phyloP scores from a whole-genome alignment of 169 alveolate species.

The Ichthyophthirius multifiliis region DNA sequence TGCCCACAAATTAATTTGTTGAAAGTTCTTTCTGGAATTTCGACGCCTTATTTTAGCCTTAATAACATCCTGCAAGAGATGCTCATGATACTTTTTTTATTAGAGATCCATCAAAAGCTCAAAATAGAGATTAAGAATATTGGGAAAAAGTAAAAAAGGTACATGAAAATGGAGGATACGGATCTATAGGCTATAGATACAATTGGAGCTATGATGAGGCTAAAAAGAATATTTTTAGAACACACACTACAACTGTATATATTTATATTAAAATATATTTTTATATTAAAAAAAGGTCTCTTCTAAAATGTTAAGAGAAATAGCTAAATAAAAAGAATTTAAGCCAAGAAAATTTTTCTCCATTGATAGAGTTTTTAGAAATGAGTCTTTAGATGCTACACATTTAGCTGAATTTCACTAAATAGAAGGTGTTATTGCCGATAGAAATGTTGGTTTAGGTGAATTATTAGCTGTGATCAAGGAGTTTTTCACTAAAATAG shows the following conservation, averaged over 20 bases:
- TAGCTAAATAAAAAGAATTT: slow-evolving; percentile 92
- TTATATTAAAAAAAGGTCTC: slow-evolving; percentile 60
- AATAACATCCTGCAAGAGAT: slow-evolving; percentile 99
- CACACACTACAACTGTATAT: slow-evolving; percentile 98
- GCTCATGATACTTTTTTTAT: slow-evolving; percentile 99
- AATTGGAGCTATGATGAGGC: slow-evolving; percentile 94
- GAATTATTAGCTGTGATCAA: slow-evolving; percentile 91
- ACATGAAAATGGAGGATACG: slow-evolving; percentile 95
- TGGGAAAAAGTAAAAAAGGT: slow-evolving; percentile 90
- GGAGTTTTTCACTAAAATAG: slow-evolving; percentile 92
- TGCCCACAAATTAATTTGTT: slow-evolving; percentile 97
- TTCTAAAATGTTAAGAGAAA: slow-evolving; percentile 90
- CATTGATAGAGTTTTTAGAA: slow-evolving; percentile 99
- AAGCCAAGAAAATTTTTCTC: slow-evolving; percentile 95
- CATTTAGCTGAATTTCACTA: slow-evolving; percentile 99
- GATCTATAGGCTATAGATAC: slow-evolving; percentile 98
- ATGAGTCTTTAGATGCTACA: slow-evolving; percentile 98
- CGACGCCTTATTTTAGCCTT: slow-evolving; percentile 99
- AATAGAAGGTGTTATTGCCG: slow-evolving; percentile 89
- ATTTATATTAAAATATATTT: not conserved
- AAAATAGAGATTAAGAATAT: slow-evolving; percentile 72
- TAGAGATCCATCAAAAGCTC: slow-evolving; percentile 73
- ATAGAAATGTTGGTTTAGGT: slow-evolving; percentile 89
- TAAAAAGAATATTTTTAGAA: slow-evolving; percentile 90
- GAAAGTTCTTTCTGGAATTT: slow-evolving; percentile 99